Evolutionary conservation across 352 stramenopile species (phyloP), one percentile per base, ranked within the genome.

Genomic region (Pythium sp.): DNA sequence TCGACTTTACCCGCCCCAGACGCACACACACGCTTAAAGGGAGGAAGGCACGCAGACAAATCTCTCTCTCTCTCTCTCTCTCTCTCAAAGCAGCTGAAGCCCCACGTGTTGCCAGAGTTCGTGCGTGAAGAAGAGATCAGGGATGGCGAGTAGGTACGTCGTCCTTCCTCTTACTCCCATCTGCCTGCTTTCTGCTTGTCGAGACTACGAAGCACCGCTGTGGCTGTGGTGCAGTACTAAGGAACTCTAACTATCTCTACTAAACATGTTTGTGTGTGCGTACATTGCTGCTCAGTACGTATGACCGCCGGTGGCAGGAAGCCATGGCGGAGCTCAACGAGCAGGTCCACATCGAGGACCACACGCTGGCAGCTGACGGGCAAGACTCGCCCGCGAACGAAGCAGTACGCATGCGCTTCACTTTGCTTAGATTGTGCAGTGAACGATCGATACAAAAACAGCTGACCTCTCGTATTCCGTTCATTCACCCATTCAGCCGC

Each of bases 261-360:
- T 46, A 15, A 62, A 38, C n/a, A 58, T 34, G 55, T 51, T 38
- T 24, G 22, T 38, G 32, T n/a, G 49, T 46, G 34, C 18, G 15
- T 11, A 51, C 12, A 59, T 38, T 24, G 34, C 65, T 53, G 5
- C 67, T 62, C 64, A 95, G 85, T 62, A 98, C 87, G 62, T 98
- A 97, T 64, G 90, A 98, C 66, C 72, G 76, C 49, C 82, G 87
- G 64, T 98, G 93, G 93, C 88, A 95, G 64, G 87, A 97, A 62
- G 91, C 92, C 64, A 98, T 98, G 91, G 83, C 79, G 51, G 93
- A 97, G 71, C 86, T 98, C 41, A 97, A 97, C 60, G 93, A 98
- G 78, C 92, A 98, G 72, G 85, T 96, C 20, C 89, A 95, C 64
- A 92, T 97, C 56, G 89, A 96, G 62, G 86, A 97, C 62, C 84